Percentiles rank a stretch among this genome's conserved stretches.
Evolutionary conservation across 139 green algal genomes (phyloP).

Genomic region (Chlorella sp.): DNA sequence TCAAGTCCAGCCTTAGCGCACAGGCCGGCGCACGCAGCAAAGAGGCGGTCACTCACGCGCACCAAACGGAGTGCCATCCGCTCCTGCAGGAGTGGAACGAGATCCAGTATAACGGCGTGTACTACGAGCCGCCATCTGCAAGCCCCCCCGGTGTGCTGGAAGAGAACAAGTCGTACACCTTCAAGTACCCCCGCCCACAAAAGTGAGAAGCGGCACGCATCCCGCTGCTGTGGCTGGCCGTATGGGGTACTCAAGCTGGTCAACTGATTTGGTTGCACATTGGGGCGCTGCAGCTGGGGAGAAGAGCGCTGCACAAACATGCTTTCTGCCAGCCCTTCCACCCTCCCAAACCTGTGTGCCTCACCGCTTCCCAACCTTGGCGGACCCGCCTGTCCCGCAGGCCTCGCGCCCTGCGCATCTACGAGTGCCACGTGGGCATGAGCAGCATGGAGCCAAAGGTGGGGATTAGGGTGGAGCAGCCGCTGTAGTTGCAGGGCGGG

Average conservation of each 20-base stretch:
- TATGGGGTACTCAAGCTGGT: background rate
- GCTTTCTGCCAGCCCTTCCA: no score
- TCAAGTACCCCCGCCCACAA: constrained; percentile 91
- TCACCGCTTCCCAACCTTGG: background rate
- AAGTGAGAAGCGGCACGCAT: constrained; percentile 44
- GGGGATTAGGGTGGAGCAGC: background rate
- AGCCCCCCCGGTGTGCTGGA: constrained; percentile 65
- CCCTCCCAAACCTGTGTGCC: no score
- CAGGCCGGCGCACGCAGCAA: no score
- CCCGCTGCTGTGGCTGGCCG: background rate
- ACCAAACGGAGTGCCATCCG: background rate
- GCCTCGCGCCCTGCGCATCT: constrained; percentile 92
- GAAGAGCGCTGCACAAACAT: no score
- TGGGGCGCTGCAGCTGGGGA: background rate
- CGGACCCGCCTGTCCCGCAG: constrained; percentile 30
- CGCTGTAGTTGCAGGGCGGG: no score
- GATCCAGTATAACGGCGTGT: constrained; percentile 93
- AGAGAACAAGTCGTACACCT: constrained; percentile 84
- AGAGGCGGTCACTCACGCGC: no score
- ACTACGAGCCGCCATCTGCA: constrained; percentile 76
- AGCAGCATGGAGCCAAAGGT: constrained; percentile 71
- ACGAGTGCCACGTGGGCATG: constrained; percentile 99
- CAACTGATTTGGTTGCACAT: background rate
- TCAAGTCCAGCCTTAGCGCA: no score
- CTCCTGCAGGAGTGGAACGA: constrained; percentile 86